These are phyloP conservation scores for Fistulinella prunicolor DNA, from an alignment of 768 basidiomycete genomes.

Conservation along the genomic window DNA sequence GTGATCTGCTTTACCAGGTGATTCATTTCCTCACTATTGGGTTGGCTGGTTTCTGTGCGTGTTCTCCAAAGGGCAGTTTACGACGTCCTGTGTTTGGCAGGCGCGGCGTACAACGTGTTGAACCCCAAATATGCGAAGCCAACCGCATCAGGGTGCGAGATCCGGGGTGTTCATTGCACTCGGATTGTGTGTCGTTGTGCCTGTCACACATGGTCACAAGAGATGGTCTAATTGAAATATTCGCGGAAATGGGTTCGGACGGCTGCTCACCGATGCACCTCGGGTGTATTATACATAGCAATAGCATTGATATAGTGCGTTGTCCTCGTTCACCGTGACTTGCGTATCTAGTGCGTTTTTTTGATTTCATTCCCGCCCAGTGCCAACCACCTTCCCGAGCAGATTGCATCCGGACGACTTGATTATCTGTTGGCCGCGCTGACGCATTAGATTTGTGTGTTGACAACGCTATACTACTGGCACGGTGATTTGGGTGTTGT, in stretches of 20 bases:
- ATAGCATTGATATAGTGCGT: constrained; percentile 85
- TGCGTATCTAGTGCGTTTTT: constrained; percentile 25
- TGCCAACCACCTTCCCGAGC: constrained; percentile 81
- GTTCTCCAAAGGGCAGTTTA: background rate
- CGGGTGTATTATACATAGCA: constrained; percentile 70
- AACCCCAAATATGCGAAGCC: constrained; percentile 76
- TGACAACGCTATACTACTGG: constrained; percentile 58
- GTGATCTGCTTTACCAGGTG: constrained; percentile 50
- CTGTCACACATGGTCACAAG: constrained; percentile 57
- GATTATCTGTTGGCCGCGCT: constrained; percentile 72
- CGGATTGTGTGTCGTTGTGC: constrained; percentile 67
- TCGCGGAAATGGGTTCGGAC: constrained; percentile 65
- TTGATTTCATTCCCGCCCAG: constrained; percentile 48
- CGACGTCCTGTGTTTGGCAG: constrained; percentile 33
- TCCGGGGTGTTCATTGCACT: constrained; percentile 77
- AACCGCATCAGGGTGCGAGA: constrained; percentile 68
- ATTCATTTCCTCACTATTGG: constrained; percentile 54
- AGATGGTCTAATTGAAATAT: constrained; percentile 55
- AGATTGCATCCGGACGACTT: constrained; percentile 70
- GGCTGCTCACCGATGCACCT: constrained; percentile 65
- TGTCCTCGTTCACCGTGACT: constrained; percentile 26
- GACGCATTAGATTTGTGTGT: constrained; percentile 58
- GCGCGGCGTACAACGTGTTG: constrained; percentile 69
- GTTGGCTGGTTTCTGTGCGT: constrained; percentile 58
- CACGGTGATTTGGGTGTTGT: constrained; percentile 35